Conservation (phyloP, 371 early-diverging fungal genomes). For the Circinella minor region DNA sequence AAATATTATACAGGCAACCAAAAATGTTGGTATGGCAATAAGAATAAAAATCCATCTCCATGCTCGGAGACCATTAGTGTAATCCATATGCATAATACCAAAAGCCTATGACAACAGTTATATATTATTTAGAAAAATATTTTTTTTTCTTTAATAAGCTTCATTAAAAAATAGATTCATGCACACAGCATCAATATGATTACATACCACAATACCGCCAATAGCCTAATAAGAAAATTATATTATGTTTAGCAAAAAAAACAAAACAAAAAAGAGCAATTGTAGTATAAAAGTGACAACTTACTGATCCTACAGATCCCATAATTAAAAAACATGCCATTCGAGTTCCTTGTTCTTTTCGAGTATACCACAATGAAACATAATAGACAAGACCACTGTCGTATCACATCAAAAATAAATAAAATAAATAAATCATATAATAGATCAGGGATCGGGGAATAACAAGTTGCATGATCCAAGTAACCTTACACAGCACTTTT, state of each 20-base stretch:
- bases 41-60: conserved; percentile 78
- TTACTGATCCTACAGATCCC: conserved; percentile 69
- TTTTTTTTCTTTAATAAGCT: too few relatives aligned
- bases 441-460: not conserved
- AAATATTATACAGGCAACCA: conserved; percentile 60
- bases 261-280: too few relatives aligned
- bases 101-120: conserved; percentile 40
- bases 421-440: not conserved
- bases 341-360: conserved; percentile 72
- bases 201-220: conserved; percentile 3
- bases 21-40: conserved; percentile 71
- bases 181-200: too few relatives aligned
- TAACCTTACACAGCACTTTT: too few relatives aligned
- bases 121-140: not conserved
- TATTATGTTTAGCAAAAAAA: not conserved
- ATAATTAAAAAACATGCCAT: conserved; percentile 70
- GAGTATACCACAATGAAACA: conserved; percentile 52
- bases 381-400: conserved; percentile 45
- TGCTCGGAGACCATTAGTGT: conserved; percentile 44
- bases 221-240: not conserved
- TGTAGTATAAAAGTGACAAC: conserved; percentile 10
- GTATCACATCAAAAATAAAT: too few relatives aligned
- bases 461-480: not conserved
- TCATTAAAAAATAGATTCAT: too few relatives aligned
- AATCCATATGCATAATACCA: conserved; percentile 63